phyloP scores from a whole-genome alignment of 306 rosid genomes.

The Sicyos edulis region DNA sequence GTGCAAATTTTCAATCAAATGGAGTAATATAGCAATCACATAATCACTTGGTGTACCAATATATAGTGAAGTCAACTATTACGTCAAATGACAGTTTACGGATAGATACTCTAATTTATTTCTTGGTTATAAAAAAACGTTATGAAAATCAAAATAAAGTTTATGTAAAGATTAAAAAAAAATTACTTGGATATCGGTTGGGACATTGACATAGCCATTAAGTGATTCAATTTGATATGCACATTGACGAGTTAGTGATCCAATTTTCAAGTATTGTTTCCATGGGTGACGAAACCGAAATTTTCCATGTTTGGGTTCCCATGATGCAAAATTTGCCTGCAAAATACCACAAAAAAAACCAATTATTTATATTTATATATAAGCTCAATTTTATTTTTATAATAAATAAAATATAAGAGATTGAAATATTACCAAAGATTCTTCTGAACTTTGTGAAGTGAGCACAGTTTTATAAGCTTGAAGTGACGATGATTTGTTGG shows the following conservation, averaged over 20 bases:
- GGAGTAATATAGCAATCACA: background rate
- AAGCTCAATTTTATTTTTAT: background rate
- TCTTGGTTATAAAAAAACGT: no score
- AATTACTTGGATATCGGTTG: constrained; percentile 40
- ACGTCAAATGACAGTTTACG: no score
- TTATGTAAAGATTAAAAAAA: background rate
- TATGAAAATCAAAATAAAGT: no score
- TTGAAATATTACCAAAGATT: constrained; percentile 41
- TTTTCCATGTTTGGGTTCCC: constrained; percentile 90
- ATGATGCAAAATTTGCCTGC: constrained; percentile 78
- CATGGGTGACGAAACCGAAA: constrained; percentile 75
- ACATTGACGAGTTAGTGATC: constrained; percentile 62
- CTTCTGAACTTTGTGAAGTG: constrained; percentile 55
- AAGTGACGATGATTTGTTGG: constrained; percentile 38
- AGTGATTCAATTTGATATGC: constrained; percentile 78
- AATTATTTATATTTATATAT: background rate
- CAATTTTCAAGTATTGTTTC: constrained; percentile 74
- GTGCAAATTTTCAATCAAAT: no score
- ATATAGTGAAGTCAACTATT: no score
- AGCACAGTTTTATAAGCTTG: constrained; percentile 64
- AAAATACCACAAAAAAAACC: background rate
- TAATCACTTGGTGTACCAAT: no score
- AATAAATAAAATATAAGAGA: background rate
- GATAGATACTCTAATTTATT: no score
- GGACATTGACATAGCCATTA: constrained; percentile 29